These are phyloP conservation scores for Populus hybrid DNA, from an alignment of 441 rosid species.

Conservation along the genomic window DNA sequence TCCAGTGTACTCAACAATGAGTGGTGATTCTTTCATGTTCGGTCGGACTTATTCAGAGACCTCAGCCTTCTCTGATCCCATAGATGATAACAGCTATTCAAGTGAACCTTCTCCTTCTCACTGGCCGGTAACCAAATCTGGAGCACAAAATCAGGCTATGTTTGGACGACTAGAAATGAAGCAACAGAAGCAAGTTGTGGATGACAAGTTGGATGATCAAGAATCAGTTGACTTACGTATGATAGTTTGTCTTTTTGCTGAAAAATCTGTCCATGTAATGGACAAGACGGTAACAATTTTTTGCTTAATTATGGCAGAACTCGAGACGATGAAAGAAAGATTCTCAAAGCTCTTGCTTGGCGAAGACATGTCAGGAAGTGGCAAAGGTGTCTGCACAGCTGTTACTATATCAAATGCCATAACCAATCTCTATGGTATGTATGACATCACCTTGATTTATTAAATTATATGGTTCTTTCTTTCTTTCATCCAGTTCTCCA, in stretches of 20 bases:
- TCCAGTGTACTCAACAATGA: constrained; percentile 58
- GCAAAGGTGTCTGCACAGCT: constrained; percentile 96
- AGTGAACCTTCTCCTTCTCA: constrained; percentile 69
- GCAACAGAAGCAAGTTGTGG: constrained; percentile 22
- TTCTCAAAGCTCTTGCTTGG: constrained; percentile 31
- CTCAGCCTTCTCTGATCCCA: constrained; percentile 55
- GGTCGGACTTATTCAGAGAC: constrained; percentile 60
- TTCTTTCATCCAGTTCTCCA: not conserved
- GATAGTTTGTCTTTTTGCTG: not conserved
- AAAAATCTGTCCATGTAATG: not conserved
- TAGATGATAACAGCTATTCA: constrained; percentile 49
- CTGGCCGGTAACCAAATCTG: constrained; percentile 50
- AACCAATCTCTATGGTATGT: constrained; percentile 90
- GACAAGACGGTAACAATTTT: not conserved
- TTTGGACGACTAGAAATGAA: constrained; percentile 31
- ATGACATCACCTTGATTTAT: not conserved
- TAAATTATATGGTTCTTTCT: not conserved
- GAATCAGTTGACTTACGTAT: constrained; percentile 33
- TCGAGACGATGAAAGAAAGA: constrained; percentile 94
- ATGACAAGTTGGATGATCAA: constrained; percentile 22
- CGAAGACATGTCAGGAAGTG: constrained; percentile 95
- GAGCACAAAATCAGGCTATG: constrained; percentile 22
- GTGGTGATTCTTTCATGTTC: constrained; percentile 56
- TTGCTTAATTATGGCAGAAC: constrained; percentile 34
- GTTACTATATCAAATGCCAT: constrained; percentile 89